Evolutionary conservation across 306 rosid genomes (phyloP).

Genomic region (Chamaecrista fasciculata): DNA sequence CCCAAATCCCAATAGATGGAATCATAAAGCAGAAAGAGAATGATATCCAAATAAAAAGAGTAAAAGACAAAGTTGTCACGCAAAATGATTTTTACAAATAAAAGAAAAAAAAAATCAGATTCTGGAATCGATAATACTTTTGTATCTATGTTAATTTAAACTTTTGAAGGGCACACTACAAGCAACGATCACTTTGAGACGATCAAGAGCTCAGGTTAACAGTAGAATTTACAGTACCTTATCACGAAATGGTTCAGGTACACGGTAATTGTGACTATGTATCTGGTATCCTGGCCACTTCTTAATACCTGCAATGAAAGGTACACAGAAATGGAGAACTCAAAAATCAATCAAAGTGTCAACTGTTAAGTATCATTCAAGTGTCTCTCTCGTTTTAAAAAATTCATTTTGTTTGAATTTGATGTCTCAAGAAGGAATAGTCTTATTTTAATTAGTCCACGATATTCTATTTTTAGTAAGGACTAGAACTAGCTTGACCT

Average conservation of each 20-base stretch:
- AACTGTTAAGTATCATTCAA: too few species aligned
- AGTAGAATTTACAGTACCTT: constrained; percentile 18
- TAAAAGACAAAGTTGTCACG: neutral
- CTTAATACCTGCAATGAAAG: constrained; percentile 24
- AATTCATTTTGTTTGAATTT: too few species aligned
- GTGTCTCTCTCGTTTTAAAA: too few species aligned
- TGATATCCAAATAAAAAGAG: neutral
- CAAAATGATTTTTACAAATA: neutral
- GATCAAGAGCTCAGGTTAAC: neutral
- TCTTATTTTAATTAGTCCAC: too few species aligned
- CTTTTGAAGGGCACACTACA: neutral
- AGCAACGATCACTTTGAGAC: neutral
- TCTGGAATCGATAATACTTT: neutral
- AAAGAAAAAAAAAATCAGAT: neutral
- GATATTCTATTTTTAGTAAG: too few species aligned
- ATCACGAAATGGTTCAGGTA: constrained; percentile 28
- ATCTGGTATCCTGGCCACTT: constrained; percentile 37
- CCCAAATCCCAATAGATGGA: neutral
- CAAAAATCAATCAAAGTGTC: neutral
- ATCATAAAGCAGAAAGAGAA: neutral
- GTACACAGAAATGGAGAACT: neutral
- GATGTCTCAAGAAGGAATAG: too few species aligned
- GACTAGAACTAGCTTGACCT: too few species aligned
- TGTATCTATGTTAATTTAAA: neutral
- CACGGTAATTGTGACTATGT: constrained; percentile 39